A percentile compares a stretch with the other conserved stretches of the same genome.
Evolutionary conservation across 345 rosid species (phyloP).

Genomic region (Eucalyptus rudis): DNA sequence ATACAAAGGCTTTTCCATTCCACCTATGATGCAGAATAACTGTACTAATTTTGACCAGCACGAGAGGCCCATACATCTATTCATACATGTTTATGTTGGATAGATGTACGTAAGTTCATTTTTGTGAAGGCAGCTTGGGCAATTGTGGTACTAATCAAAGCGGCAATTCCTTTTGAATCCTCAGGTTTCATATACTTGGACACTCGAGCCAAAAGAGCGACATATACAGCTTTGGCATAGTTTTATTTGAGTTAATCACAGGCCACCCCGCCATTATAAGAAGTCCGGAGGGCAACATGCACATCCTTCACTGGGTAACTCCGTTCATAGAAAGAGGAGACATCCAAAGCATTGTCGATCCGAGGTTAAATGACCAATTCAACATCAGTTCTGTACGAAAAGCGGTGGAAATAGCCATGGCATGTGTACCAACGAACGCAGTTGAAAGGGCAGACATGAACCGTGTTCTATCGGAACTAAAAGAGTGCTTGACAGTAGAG

Average conservation of each 20-base stretch:
- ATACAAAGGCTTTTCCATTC: not conserved
- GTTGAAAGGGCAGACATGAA: not conserved
- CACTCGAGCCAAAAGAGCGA: not conserved
- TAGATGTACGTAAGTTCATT: not conserved
- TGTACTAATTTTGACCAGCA: not conserved
- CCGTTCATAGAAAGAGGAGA: not conserved
- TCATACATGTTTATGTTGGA: not conserved
- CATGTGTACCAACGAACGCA: not conserved
- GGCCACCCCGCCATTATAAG: not conserved
- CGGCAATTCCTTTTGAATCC: not conserved
- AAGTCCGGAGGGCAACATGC: not conserved
- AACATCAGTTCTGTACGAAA: not conserved
- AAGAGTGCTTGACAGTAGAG: not conserved
- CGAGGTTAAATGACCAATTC: not conserved
- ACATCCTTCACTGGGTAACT: not conserved
- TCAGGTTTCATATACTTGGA: not conserved
- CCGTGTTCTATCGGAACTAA: not conserved
- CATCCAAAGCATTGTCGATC: not conserved
- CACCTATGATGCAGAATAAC: not conserved
- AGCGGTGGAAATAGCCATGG: not conserved
- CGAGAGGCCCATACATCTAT: not conserved
- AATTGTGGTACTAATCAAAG: not conserved
- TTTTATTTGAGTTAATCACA: not conserved
- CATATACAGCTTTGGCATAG: not conserved
- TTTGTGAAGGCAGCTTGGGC: not conserved